phyloP scores from a whole-genome alignment of 495 filamentous ascomycete genomes.

The Aspergillus bridgeri region DNA sequence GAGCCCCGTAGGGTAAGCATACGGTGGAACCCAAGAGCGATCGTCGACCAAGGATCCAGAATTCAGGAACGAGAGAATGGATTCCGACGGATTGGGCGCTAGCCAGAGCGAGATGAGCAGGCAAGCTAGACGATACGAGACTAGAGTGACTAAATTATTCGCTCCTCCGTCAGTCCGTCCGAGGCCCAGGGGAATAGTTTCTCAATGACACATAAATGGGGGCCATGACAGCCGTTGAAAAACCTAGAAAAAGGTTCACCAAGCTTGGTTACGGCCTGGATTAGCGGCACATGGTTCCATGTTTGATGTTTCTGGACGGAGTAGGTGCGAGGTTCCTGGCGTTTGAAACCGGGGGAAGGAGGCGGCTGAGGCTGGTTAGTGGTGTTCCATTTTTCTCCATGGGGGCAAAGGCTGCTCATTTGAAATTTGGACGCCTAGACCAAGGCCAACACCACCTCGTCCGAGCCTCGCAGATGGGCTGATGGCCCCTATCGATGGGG shows the following conservation, averaged over 20 bases:
- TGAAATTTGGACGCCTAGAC: neutral
- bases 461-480: neutral
- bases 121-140: neutral
- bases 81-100: neutral
- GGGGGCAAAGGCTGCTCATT: neutral
- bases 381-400: neutral
- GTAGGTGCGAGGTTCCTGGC: neutral
- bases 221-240: constrained; percentile 9
- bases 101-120: neutral
- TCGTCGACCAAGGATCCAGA: neutral
- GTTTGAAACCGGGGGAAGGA: neutral
- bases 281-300: neutral
- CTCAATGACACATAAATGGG: neutral
- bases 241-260: neutral
- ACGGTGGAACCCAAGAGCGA: neutral
- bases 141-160: neutral
- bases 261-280: no score
- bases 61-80: neutral
- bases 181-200: neutral
- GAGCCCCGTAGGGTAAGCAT: neutral
- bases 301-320: no score
- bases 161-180: neutral
- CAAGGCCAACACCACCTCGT: neutral
- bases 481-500: neutral
- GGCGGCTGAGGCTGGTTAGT: neutral